Evolutionary conservation across 257 asterid species (phyloP).

Genomic region (Nicotiana noctiflora): DNA sequence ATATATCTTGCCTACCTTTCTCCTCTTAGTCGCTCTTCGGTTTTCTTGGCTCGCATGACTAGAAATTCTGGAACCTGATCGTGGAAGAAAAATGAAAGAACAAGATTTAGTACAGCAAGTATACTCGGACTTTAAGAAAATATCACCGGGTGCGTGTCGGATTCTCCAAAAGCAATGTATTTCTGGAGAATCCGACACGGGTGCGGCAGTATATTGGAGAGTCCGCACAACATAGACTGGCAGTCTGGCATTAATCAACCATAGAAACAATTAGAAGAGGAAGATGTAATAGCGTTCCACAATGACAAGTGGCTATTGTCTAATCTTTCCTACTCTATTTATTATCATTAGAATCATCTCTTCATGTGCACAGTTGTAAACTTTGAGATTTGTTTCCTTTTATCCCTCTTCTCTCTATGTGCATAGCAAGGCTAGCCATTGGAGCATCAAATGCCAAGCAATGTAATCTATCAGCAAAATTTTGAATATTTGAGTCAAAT

Average conservation of each 20-base stretch:
- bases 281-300: neutral
- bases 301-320: neutral
- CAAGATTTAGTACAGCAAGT: constrained; percentile 5
- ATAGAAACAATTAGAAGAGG: neutral
- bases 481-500: neutral
- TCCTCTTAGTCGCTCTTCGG: constrained; percentile 38
- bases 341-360: neutral
- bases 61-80: constrained; percentile 51
- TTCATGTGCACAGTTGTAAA: neutral
- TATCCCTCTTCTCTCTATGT: neutral
- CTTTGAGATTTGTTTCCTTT: neutral
- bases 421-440: neutral
- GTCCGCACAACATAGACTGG: too few relatives aligned
- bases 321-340: neutral
- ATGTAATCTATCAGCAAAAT: neutral
- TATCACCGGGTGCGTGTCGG: too few relatives aligned
- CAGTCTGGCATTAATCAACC: neutral
- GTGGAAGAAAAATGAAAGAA: constrained; percentile 16
- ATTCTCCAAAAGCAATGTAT: too few relatives aligned
- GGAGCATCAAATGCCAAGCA: neutral
- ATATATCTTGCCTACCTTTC: constrained; percentile 50
- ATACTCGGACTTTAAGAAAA: too few relatives aligned
- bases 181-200: too few relatives aligned
- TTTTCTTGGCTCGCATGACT: constrained; percentile 34
- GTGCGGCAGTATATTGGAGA: too few relatives aligned